Percentiles rank a stretch among this genome's conserved stretches.
These are phyloP conservation scores for Candida germanica DNA, from an alignment of 805 yeast species.

Conservation along the genomic window DNA sequence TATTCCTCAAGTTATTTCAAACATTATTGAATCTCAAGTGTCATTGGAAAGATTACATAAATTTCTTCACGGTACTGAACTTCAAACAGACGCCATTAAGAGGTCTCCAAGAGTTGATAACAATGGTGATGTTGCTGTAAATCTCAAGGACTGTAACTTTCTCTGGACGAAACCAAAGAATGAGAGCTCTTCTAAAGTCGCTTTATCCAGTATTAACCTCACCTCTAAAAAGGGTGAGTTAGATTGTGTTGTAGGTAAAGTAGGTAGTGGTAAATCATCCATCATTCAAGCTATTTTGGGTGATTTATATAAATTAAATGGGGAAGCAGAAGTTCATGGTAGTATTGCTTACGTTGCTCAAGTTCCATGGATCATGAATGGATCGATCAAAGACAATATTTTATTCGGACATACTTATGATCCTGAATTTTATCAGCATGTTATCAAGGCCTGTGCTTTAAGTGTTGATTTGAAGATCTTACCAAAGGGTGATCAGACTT, in stretches of 20 bases:
- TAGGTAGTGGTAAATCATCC: constrained; percentile 89
- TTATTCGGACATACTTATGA: constrained; percentile 86
- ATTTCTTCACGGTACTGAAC: constrained; percentile 72
- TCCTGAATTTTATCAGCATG: constrained; percentile 72
- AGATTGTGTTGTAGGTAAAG: constrained; percentile 83
- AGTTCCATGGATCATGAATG: constrained; percentile 97
- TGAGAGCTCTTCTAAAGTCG: constrained; percentile 52
- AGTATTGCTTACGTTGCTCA: constrained; percentile 87
- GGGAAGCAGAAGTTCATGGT: constrained; percentile 71
- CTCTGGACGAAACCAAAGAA: constrained; percentile 72
- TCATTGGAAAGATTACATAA: constrained; percentile 71
- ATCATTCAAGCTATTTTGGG: constrained; percentile 78
- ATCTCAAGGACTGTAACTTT: constrained; percentile 64
- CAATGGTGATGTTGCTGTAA: constrained; percentile 66
- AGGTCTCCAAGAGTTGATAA: constrained; percentile 46
- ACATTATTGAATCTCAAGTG: constrained; percentile 85
- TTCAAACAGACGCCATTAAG: constrained; percentile 75
- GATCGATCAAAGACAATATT: constrained; percentile 86
- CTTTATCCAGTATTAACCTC: constrained; percentile 61
- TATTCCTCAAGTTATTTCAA: constrained; percentile 85
- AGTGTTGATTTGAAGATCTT: constrained; percentile 71
- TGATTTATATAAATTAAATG: constrained; percentile 72
- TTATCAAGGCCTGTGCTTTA: constrained; percentile 86
- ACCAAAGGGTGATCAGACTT: constrained; percentile 87
- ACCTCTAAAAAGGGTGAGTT: constrained; percentile 71